Percentiles rank a stretch among this genome's conserved stretches.
Evolutionary conservation across 2,329 filamentous ascomycete genomes (phyloP).

Genomic region (Peltaster fructicola): DNA sequence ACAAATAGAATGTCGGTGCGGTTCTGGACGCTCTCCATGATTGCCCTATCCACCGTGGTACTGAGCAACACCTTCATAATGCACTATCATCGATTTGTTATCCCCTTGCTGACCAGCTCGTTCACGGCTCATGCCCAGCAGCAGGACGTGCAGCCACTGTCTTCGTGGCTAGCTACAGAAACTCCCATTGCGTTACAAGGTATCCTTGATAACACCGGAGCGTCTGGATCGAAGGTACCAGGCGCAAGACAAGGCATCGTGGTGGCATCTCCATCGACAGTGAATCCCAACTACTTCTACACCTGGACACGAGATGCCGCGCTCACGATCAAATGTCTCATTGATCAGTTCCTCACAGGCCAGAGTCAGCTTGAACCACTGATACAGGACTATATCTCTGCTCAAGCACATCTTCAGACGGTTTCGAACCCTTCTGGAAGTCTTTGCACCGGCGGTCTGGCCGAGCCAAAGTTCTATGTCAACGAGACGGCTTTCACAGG

Average conservation of each 20-base stretch:
- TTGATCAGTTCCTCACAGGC: constrained; percentile 48
- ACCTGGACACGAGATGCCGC: constrained; percentile 65
- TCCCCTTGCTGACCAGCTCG: too few species aligned
- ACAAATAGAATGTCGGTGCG: too few species aligned
- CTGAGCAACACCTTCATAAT: too few species aligned
- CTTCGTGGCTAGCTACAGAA: constrained; percentile 26
- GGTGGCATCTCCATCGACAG: constrained; percentile 38
- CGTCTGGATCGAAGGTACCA: constrained; percentile 29
- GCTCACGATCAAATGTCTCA: constrained; percentile 49
- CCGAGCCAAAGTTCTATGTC: constrained; percentile 56
- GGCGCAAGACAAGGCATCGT: constrained; percentile 34
- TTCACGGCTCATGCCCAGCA: too few species aligned
- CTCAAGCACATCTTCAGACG: constrained; percentile 49
- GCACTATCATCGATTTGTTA: too few species aligned
- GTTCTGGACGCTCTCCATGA: too few species aligned
- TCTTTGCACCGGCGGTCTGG: constrained; percentile 36
- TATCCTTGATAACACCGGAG: constrained; percentile 38
- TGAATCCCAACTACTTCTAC: constrained; percentile 46
- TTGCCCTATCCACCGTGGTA: too few species aligned
- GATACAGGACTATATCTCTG: constrained; percentile 50
- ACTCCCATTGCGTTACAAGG: constrained; percentile 32
- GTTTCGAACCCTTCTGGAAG: constrained; percentile 52
- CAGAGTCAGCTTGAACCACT: constrained; percentile 36
- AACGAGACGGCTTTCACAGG: constrained; percentile 35
- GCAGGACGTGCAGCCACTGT: too few species aligned